Evolutionary conservation across 306 rosid genomes (phyloP), one percentile per base, ranked within the genome.

Genomic region (Acacia crassicarpa): DNA sequence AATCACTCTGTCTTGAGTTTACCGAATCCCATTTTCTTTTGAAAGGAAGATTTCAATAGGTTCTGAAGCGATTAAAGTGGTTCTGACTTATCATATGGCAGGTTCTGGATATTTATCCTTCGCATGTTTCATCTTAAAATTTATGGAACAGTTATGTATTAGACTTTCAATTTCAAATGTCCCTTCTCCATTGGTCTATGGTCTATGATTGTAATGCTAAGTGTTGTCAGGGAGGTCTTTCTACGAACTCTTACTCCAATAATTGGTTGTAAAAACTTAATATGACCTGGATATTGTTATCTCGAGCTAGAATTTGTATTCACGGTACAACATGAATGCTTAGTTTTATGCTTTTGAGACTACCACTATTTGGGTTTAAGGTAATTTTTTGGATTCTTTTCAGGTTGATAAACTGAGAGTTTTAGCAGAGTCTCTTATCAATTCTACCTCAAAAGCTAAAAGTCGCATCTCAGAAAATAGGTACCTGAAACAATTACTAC

Each of bases 391-490:
- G 77, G 66, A 77, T 85, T 68, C 32, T 48, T 80, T 85, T 74
- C 95, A 95, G 98, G 88, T 93, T 54, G 92, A 95, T 43, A 95
- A 95, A 84, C 85, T 95, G 83, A 93, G 84, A 85, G n/a, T 95
- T 76, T 87, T 95, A 84, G 87, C 87, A 16, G 97, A 95, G 87
- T 95, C 97, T 87, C 97, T 93, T 75, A 90, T 88, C 69, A 95
- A 95, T 86, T 95, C 98, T 82, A 67, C 92, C 43, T 83, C 86
- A 54, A 92, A 90, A 87, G 98, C 98, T 44, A 88, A 89, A 86
- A 89, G 66, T 87, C 98, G 95, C 76, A 91, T 91, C 82, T 75
- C 68, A 56, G 98, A 95, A 80, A 90, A 90, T 86, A 95, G 98
- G 98, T 95, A 83, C 88, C 22, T 40, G 54, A 80, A 69, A 75